These are phyloP conservation scores for Leccinum barrowsii DNA, from an alignment of 768 basidiomycete genomes.

Conservation along the genomic window DNA sequence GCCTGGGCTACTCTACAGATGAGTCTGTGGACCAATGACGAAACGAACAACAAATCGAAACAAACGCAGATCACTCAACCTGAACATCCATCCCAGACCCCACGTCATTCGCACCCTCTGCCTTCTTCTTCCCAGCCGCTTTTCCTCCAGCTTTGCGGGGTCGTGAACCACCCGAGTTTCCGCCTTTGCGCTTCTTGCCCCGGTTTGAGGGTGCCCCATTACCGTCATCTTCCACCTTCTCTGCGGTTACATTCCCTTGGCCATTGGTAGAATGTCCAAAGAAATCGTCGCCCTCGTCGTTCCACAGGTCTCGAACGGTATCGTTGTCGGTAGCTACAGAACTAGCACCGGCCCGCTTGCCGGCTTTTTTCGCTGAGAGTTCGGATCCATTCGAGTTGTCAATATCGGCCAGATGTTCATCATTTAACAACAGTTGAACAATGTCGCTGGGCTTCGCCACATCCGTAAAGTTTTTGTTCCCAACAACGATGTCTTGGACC, in stretches of 20 bases:
- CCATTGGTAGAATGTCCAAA: slow-evolving; percentile 55
- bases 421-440: slow-evolving; percentile 89
- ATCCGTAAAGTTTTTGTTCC: slow-evolving; percentile 92
- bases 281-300: slow-evolving; percentile 85
- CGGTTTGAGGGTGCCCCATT: slow-evolving; percentile 21
- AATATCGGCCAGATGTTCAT: slow-evolving; percentile 83
- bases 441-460: slow-evolving; percentile 95
- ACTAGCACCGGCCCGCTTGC: slow-evolving; percentile 34
- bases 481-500: slow-evolving; percentile 99
- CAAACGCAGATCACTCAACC: slow-evolving; percentile 21
- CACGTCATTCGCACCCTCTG: slow-evolving; percentile 20
- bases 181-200: slow-evolving; percentile 35
- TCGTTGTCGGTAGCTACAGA: slow-evolving; percentile 33
- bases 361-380: slow-evolving; percentile 34
- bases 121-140: slow-evolving; percentile 30
- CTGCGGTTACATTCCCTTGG: slow-evolving; percentile 16
- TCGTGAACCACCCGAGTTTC: slow-evolving; percentile 16
- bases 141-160: slow-evolving; percentile 34
- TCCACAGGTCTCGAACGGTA: slow-evolving; percentile 67
- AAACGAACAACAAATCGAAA: slow-evolving; percentile 12
- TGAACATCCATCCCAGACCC: slow-evolving; percentile 26
- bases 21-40: slow-evolving; percentile 12
- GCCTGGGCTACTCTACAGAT: slow-evolving; percentile 31
- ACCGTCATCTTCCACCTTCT: slow-evolving; percentile 32
- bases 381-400: slow-evolving; percentile 43